Evolutionary conservation across 768 basidiomycete species (phyloP).

Genomic region (Leucogyrophana mollusca): DNA sequence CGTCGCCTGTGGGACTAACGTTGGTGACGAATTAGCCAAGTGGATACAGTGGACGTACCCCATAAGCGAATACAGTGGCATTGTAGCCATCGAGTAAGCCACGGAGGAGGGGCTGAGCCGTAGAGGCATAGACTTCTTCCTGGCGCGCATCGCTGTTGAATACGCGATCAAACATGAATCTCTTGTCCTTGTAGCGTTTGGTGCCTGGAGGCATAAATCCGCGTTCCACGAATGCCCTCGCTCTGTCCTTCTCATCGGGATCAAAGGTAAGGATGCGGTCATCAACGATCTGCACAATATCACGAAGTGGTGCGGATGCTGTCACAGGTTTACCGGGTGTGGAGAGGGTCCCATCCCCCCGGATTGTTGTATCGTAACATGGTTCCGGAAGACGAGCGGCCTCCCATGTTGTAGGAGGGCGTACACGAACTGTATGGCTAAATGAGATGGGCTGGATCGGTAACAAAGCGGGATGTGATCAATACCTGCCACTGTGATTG

Average conservation of each 20-base stretch:
- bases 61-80: conserved; percentile 97
- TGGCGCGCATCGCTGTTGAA: conserved; percentile 82
- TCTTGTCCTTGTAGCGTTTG: conserved; percentile 93
- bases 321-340: conserved; percentile 54
- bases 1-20: conserved; percentile 68
- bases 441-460: conserved; percentile 12
- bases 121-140: conserved; percentile 83
- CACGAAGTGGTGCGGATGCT: conserved; percentile 59
- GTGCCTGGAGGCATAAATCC: conserved; percentile 85
- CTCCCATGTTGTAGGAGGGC: conserved; percentile 85
- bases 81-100: conserved; percentile 94
- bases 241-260: conserved; percentile 85
- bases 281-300: conserved; percentile 88
- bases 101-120: conserved; percentile 80
- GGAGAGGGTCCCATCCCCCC: conserved; percentile 85
- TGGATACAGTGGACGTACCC: conserved; percentile 53
- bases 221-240: conserved; percentile 77
- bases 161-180: conserved; percentile 96
- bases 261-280: conserved; percentile 96
- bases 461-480: conserved; percentile 13
- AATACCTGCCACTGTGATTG: conserved; percentile 83
- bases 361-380: conserved; percentile 65
- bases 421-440: conserved; percentile 70
- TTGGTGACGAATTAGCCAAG: conserved; percentile 7
- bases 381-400: conserved; percentile 80